Evolutionary conservation across 257 asterid genomes (phyloP), one percentile per base, ranked within the genome.

Genomic region (Gentiana straminea): DNA sequence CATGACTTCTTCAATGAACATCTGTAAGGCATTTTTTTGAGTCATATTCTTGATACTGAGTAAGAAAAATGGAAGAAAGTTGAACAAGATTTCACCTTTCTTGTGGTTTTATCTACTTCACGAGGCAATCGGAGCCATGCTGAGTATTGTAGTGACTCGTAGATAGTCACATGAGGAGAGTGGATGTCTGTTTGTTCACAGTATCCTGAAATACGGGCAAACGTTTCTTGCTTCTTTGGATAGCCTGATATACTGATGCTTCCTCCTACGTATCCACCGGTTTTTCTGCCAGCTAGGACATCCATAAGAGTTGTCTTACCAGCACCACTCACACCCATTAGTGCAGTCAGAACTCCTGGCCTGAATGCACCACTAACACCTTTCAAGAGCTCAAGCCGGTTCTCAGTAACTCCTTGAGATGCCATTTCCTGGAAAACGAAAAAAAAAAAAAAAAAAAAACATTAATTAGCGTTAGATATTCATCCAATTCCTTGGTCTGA

Each of bases 241-340:
- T 76, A 87, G 9, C 97, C 95, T 5, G 93, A 86, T 57, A 89
- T 77, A 37, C 71, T 75, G 58, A 84, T 77, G 5, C 53, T 65
- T 61, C 97, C 97, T 74, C 77, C 75, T 12, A 86, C 79, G 60
- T 81, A 77, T 38, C 97, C 97, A 1, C 95, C 94, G 0, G 95
- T 89, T 77, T 89, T 89, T 67, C 97, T 63, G 54, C 94, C 95
- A 11, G 97, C 89, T 64, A 89, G 82, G 55, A 86, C 97, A 70
- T 89, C 97, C 97, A 89, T 81, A 52, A 89, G 83, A 58, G 97
- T 89, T 35, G 95, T 89, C 78, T 89, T 89, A n/a, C 94, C 97
- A 59, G 97, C 97, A 36, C 97, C 97, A 55, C 95, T 89, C 11
- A 89, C 95, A 36, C 97, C 97, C 54, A 89, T 79, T 58, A 89